Conservation (phyloP, 495 filamentous ascomycete genomes). For the Daldinia grandis region DNA sequence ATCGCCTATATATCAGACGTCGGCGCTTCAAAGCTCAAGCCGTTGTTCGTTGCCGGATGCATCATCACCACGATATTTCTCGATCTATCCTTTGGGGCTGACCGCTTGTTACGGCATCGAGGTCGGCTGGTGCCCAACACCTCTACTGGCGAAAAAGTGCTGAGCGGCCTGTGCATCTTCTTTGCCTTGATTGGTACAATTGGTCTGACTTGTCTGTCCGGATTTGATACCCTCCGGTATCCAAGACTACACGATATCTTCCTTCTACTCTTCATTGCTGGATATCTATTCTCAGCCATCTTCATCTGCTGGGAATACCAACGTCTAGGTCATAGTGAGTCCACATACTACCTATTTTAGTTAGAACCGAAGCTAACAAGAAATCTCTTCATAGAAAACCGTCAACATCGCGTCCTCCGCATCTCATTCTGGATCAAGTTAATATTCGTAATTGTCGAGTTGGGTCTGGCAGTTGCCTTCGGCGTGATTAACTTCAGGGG, state of each 20-base stretch:
- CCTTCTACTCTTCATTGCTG: slow-evolving; percentile 82
- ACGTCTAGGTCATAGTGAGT: slow-evolving; percentile 73
- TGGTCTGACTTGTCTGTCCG: slow-evolving; percentile 80
- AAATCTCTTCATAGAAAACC: slow-evolving; percentile 60
- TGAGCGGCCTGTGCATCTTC: slow-evolving; percentile 73
- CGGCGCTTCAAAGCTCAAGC: slow-evolving; percentile 73
- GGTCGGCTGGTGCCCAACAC: slow-evolving; percentile 78
- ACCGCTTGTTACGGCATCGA: slow-evolving; percentile 82
- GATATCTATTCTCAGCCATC: slow-evolving; percentile 81
- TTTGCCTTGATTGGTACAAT: slow-evolving; percentile 78
- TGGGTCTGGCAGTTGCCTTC: slow-evolving; percentile 76
- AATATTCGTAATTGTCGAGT: slow-evolving; percentile 78
- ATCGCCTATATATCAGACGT: slow-evolving; percentile 93
- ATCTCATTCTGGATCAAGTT: slow-evolving; percentile 85
- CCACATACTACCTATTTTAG: neutral
- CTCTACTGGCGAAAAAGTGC: slow-evolving; percentile 70
- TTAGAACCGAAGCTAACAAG: neutral
- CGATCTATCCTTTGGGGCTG: slow-evolving; percentile 79
- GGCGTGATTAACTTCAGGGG: slow-evolving; percentile 52
- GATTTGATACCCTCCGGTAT: slow-evolving; percentile 82
- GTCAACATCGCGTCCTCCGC: slow-evolving; percentile 74
- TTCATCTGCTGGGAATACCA: slow-evolving; percentile 91
- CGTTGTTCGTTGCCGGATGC: slow-evolving; percentile 86
- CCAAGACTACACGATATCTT: slow-evolving; percentile 76
- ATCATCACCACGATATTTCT: slow-evolving; percentile 82